Conservation (phyloP, 495 filamentous ascomycete species). For the Trichoderma virens region DNA sequence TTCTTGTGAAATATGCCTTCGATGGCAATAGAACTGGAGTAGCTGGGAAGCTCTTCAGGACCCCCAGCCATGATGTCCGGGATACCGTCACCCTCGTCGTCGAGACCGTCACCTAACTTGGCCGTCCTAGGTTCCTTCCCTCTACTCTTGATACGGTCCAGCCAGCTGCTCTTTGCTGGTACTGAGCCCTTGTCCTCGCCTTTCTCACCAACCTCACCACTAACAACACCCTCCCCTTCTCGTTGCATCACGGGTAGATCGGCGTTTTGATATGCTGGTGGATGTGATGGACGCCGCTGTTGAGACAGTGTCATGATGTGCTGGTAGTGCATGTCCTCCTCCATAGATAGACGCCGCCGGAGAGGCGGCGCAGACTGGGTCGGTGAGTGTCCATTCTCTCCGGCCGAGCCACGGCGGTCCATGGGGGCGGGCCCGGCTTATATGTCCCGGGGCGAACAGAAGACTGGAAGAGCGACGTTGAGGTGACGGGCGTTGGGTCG, state of each 20-base stretch:
- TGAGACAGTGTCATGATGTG: slow-evolving; percentile 7
- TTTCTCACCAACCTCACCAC: neutral
- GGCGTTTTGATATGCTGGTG: slow-evolving; percentile 10
- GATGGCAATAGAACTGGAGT: slow-evolving; percentile 46
- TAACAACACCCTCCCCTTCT: neutral
- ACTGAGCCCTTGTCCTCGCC: neutral
- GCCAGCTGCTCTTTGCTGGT: slow-evolving; percentile 4
- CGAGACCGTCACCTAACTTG: neutral
- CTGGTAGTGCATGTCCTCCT: slow-evolving; percentile 16
- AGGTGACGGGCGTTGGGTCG: neutral
- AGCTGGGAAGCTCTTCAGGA: slow-evolving; percentile 40
- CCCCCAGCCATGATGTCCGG: neutral
- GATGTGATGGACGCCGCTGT: slow-evolving; percentile 8
- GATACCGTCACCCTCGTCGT: neutral
- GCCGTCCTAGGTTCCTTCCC: neutral
- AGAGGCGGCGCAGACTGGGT: slow-evolving; percentile 7
- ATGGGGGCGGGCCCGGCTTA: slow-evolving; percentile 1
- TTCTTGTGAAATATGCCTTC: slow-evolving; percentile 48
- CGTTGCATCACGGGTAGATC: neutral
- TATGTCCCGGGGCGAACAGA: slow-evolving; percentile 6
- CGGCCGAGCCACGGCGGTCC: slow-evolving; percentile 6
- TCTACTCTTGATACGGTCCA: neutral
- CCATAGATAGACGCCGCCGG: slow-evolving; percentile 17
- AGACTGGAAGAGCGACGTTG: neutral
- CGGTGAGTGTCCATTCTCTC: slow-evolving; percentile 1